Evolutionary conservation across 2,329 filamentous ascomycete species (phyloP), one percentile per base, ranked within the genome.

Genomic region (Colletotrichum brevisporum): DNA sequence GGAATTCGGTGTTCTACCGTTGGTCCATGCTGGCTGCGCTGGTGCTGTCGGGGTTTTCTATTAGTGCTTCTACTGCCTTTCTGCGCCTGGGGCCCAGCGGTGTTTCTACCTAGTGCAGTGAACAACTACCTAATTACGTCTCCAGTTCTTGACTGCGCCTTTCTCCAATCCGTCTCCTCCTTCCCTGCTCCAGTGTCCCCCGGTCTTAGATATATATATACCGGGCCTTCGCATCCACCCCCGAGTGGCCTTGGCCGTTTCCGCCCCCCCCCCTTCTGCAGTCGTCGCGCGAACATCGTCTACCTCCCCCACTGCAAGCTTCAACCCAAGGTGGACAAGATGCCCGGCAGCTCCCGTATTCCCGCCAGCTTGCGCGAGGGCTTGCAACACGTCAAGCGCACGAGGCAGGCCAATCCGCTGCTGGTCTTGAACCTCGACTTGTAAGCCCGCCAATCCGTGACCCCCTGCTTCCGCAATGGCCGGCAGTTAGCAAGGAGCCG

Each of bases 351-450:
- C 70, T 92, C 91, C 74, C 87, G 91, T 76, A 89, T 93, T 80
- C 91, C 92, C 74, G 84, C 91, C 72, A 92, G 90, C 82, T 83
- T 94, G 79, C 87, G 91, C 75, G 91, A 91, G 76, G 87, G 88
- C 78, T 86, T 93, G 76, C 86, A 85, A 72, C 84, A 83, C 71
- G 88, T 90, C 76, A 90, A 89, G 80, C 86, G 84, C 69, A 83
- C 85, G 63, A 83, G 85, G 70, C 85, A 86, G 54, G 84, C 83
- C 66, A 86, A 87, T 75, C 86, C 88, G 75, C 78, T 90, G 75
- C 82, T 88, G 69, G 79, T 91, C 50, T 76, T 93, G 71, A 93
- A 91, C 76, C 77, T 94, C 63, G 90, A 93, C 73, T 77, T 93
- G 91, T 93, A 83, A 83, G 90, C 84, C 31, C 59, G 15, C 53